Evolutionary conservation across 1,139 yeast genomes (phyloP), one percentile per base, ranked within the genome.

Genomic region (Pichia sp.): DNA sequence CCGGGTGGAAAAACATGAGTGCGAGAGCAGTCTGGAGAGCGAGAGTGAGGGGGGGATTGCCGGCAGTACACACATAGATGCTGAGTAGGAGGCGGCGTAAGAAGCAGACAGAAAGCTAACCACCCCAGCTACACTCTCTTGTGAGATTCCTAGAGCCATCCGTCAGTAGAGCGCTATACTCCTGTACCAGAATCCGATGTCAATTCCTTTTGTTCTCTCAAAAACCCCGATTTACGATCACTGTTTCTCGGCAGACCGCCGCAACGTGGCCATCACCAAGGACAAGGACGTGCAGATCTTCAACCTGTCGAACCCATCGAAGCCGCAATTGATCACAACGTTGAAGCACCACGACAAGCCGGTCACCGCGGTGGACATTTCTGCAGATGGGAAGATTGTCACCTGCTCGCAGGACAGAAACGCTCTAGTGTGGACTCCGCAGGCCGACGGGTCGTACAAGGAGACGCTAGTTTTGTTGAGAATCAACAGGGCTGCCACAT

Each of bases 381-480:
- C 97, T 30, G 78, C 82, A 30, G 90, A 89, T 63, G 97, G 97
- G 47, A 84, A 87, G 67, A 89, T 95, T 64, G 95, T 93, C 65
- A 93, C 99, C 32, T 92, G 98, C 70, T 92, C 99, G 5, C 98
- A 95, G 73, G 99, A 95, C 71, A 81, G 99, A 72, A 95, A 95
- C 66, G 99, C 99, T 5, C 80, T 92, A 64, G 99, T 95, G 16
- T 93, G 98, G 98, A 93, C 89, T 61, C 86, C 87, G 53, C 74
- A 79, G 70, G 67, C 77, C 8, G 80, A 83, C 72, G 73, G 74
- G 30, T 73, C 73, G 51, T 81, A 76, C 65, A 90, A 87, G 74
- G 97, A 97, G 50, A 92, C 98, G 2, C 79, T 95, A 68, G 99
- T 95, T 19, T 77, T 95, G 57, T 79, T 95, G 68, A 82, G 99